A percentile compares a stretch with the other conserved stretches of the same genome.
Conservation (phyloP, 495 filamentous ascomycete genomes). For the Lasiosphaeria ovina region DNA sequence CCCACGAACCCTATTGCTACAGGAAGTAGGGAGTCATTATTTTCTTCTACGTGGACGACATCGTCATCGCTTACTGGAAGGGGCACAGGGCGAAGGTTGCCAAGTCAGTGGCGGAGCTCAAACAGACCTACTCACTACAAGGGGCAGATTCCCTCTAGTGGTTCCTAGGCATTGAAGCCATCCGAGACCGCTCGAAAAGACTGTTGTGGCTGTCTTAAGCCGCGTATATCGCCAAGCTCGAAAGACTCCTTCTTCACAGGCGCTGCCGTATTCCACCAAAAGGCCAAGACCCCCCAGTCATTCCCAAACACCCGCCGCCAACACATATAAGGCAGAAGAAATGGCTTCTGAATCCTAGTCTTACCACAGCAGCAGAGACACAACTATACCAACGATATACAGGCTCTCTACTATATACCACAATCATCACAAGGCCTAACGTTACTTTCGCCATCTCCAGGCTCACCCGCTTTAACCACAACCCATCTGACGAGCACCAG, state of each 20-base stretch:
- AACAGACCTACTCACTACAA: neutral
- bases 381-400: constrained; percentile 9
- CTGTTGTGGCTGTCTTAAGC: constrained; percentile 5
- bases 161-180: constrained; percentile 4
- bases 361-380: neutral
- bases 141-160: constrained; percentile 15
- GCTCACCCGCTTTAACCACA: constrained; percentile 3
- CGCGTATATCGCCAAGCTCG: constrained; percentile 4
- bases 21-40: no score
- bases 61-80: no score
- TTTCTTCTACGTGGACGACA: no score
- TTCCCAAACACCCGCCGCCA: no score
- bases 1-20: no score
- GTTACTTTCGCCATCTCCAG: constrained; percentile 6
- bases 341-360: neutral
- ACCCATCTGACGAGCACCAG: constrained; percentile 7
- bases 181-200: neutral
- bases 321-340: neutral
- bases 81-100: no score
- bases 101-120: neutral
- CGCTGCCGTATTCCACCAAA: no score
- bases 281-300: neutral
- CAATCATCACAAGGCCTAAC: constrained; percentile 15
- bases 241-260: neutral
- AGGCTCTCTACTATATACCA: no score